Percentiles rank a stretch among this genome's conserved stretches.
Conservation (phyloP, 257 asterid genomes). For the Rauvolfia tetraphylla region DNA sequence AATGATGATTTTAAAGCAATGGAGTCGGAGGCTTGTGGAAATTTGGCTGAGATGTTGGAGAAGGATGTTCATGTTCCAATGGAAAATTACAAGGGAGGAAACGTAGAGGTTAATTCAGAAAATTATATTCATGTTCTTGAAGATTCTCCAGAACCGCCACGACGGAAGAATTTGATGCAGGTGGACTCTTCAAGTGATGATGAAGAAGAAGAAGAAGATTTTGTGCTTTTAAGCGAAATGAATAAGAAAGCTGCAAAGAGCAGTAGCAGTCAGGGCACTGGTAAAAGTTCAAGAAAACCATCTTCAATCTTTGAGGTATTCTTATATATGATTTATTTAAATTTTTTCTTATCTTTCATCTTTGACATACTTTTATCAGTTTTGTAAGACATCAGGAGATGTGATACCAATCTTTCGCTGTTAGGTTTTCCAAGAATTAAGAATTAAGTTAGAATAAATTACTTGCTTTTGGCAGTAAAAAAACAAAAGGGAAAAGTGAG, state of each 20-base stretch:
- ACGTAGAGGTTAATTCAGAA: constrained; percentile 19
- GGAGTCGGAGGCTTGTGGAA: constrained; percentile 88
- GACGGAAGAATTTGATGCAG: constrained; percentile 31
- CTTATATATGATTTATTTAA: neutral
- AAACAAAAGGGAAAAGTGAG: neutral
- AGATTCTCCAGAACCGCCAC: constrained; percentile 51
- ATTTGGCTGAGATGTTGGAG: constrained; percentile 61
- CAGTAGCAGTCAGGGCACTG: constrained; percentile 14
- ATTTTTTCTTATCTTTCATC: neutral
- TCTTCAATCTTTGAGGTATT: constrained; percentile 46
- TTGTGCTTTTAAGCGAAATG: constrained; percentile 23
- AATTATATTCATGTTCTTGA: constrained; percentile 42
- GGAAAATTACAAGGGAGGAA: constrained; percentile 19
- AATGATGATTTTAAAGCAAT: constrained; percentile 79
- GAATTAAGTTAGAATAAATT: neutral
- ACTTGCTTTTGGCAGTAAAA: neutral
- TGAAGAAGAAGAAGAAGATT: constrained; percentile 37
- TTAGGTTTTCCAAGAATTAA: neutral
- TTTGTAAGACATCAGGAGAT: neutral
- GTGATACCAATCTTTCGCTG: neutral
- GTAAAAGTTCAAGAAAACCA: constrained; percentile 29
- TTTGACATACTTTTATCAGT: no score
- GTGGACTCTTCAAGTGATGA: constrained; percentile 67
- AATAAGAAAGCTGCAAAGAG: neutral
- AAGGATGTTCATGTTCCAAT: constrained; percentile 31